These are phyloP conservation scores for Phytophthora citricola DNA, from an alignment of 352 stramenopile genomes.

Conservation along the genomic window DNA sequence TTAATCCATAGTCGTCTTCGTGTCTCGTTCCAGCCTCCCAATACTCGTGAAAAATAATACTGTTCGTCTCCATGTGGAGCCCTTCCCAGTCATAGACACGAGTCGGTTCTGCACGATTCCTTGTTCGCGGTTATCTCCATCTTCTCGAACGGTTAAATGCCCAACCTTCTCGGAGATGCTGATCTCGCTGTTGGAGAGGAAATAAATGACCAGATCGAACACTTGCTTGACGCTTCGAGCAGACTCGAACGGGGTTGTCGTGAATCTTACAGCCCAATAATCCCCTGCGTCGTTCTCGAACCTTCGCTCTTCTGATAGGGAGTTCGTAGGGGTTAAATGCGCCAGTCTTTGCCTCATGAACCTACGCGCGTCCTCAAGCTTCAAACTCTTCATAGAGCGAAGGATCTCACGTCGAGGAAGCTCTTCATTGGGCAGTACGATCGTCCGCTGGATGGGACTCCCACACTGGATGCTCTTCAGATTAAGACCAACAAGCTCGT, in stretches of 20 bases:
- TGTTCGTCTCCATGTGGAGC: slow-evolving; percentile 45
- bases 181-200: slow-evolving; percentile 48
- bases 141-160: slow-evolving; percentile 47
- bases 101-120: slow-evolving; percentile 43
- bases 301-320: slow-evolving; percentile 27
- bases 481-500: not conserved
- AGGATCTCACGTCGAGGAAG: slow-evolving; percentile 14
- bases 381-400: slow-evolving; percentile 15
- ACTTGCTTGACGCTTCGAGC: slow-evolving; percentile 39
- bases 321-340: slow-evolving; percentile 22
- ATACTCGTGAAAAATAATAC: slow-evolving; percentile 33
- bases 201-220: slow-evolving; percentile 41
- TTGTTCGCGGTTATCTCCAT: slow-evolving; percentile 33
- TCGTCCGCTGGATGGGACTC: slow-evolving; percentile 31
- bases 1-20: slow-evolving; percentile 12
- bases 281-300: slow-evolving; percentile 26
- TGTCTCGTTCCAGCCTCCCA: slow-evolving; percentile 4
- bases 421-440: slow-evolving; percentile 27
- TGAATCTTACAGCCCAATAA: slow-evolving; percentile 20
- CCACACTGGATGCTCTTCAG: slow-evolving; percentile 27
- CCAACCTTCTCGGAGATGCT: slow-evolving; percentile 49
- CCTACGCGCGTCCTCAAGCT: slow-evolving; percentile 19
- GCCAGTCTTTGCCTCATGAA: slow-evolving; percentile 21
- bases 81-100: slow-evolving; percentile 22
- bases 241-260: slow-evolving; percentile 27